These are phyloP conservation scores for Vaccinium darrowii DNA, from an alignment of 148 eudicot species.

Conservation along the genomic window DNA sequence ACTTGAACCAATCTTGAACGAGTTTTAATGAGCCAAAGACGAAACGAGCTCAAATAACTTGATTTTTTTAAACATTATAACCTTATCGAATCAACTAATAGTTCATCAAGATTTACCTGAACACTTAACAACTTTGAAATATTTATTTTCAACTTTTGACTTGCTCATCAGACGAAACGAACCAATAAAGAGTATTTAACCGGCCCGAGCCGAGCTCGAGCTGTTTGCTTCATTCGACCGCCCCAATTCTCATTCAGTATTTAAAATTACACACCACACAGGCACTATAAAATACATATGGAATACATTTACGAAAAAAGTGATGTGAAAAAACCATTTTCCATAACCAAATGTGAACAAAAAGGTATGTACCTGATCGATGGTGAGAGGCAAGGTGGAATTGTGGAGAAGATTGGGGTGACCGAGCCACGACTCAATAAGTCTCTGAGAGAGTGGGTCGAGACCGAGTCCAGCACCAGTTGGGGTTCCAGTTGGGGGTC, in stretches of 20 bases:
- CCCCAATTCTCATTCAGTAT: too few relatives aligned
- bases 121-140: background rate
- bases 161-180: background rate
- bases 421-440: conserved; percentile 55
- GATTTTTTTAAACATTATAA: background rate
- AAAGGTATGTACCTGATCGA: too few relatives aligned
- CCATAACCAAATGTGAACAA: too few relatives aligned
- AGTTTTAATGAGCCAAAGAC: background rate
- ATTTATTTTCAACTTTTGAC: background rate
- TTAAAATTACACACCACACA: too few relatives aligned
- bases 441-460: conserved; percentile 41
- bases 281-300: too few relatives aligned
- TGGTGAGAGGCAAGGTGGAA: conserved; percentile 48
- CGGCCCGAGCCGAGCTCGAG: too few relatives aligned
- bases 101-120: background rate
- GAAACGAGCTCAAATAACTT: background rate
- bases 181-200: background rate
- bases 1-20: background rate
- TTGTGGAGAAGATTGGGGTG: conserved; percentile 27
- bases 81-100: background rate
- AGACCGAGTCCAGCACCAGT: conserved; percentile 89
- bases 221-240: too few relatives aligned
- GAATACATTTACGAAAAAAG: too few relatives aligned
- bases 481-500: conserved; percentile 58
- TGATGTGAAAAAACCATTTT: too few relatives aligned